phyloP scores from a whole-genome alignment of 176 grass and related monocot species.

The Musa beccarii region DNA sequence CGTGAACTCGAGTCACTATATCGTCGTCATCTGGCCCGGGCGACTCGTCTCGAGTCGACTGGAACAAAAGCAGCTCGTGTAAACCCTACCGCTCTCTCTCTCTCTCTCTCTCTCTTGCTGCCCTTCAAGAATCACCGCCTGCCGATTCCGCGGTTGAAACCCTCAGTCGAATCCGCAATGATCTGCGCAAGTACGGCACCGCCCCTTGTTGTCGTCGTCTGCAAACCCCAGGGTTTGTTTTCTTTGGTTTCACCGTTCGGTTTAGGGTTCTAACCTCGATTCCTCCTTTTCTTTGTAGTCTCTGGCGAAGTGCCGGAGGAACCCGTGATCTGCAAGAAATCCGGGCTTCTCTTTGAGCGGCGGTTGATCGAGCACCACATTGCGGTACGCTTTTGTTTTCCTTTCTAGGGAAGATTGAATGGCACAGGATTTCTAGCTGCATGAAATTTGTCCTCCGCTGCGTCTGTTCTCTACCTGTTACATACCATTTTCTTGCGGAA shows the following conservation, averaged over 20 bases:
- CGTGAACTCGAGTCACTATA: too few species aligned
- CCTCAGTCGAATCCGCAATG: constrained; percentile 33
- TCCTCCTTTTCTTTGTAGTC: constrained; percentile 32
- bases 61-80: neutral
- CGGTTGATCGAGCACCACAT: constrained; percentile 84
- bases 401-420: neutral
- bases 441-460: neutral
- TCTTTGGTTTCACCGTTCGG: constrained; percentile 15
- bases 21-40: too few species aligned
- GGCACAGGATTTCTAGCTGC: neutral
- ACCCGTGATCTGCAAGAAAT: constrained; percentile 93
- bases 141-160: constrained; percentile 5
- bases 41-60: neutral
- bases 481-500: neutral
- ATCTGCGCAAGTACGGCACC: constrained; percentile 72
- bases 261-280: constrained; percentile 21
- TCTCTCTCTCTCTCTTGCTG: neutral
- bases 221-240: constrained; percentile 27
- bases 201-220: neutral
- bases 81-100: constrained; percentile 18
- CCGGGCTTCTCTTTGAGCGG: constrained; percentile 79
- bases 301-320: constrained; percentile 96
- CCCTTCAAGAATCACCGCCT: neutral
- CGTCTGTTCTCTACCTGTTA: neutral
- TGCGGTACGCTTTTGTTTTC: constrained; percentile 33